Conservation (phyloP, 768 basidiomycete species). For the Rhodocollybia butyracea region DNA sequence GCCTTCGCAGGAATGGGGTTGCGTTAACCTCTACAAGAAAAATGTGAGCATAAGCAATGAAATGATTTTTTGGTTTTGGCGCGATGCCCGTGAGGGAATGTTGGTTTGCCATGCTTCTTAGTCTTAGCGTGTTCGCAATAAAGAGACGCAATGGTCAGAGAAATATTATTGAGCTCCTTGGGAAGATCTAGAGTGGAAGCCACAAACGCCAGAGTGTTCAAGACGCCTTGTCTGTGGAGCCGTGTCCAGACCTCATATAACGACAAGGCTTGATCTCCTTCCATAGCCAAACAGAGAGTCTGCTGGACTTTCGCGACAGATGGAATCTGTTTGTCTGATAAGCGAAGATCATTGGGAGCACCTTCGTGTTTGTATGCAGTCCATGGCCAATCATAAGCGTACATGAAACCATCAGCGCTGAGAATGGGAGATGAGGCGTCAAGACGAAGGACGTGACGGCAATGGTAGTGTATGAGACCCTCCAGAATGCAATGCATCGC, state of each 20-base stretch:
- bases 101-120: not conserved
- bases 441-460: constrained; percentile 12
- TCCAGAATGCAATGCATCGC: constrained; percentile 39
- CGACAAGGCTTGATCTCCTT: not conserved
- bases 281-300: not conserved
- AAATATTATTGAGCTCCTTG: not conserved
- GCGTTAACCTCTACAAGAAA: not conserved
- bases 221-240: not conserved
- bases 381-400: constrained; percentile 1
- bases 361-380: not conserved
- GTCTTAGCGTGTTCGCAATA: not conserved
- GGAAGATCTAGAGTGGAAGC: not conserved
- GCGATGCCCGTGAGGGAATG: not conserved
- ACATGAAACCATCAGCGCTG: constrained; percentile 1
- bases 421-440: not conserved
- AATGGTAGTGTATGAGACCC: constrained; percentile 29
- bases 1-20: not conserved
- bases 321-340: constrained; percentile 1
- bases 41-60: not conserved
- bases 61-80: constrained; percentile 1
- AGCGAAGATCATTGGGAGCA: not conserved
- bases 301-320: not conserved
- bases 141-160: not conserved
- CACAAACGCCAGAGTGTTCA: not conserved
- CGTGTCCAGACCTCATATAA: not conserved